These are phyloP conservation scores for Chalciporus piperatus DNA, from an alignment of 768 basidiomycete species.

Conservation along the genomic window DNA sequence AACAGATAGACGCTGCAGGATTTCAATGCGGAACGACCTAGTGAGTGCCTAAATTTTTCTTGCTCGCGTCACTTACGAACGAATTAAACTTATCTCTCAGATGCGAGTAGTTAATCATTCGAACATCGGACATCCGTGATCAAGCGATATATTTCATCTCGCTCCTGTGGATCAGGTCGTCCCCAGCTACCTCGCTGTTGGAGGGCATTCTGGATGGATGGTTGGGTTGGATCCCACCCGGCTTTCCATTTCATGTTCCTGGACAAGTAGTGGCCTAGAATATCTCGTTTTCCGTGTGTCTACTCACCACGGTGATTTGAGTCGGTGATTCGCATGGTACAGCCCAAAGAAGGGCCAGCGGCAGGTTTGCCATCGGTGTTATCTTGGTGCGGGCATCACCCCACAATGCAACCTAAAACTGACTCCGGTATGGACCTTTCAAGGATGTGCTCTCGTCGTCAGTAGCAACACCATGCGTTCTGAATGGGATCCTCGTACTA, in stretches of 20 bases:
- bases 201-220: not conserved
- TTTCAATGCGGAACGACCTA: not conserved
- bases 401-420: slow-evolving; percentile 3
- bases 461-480: slow-evolving; percentile 22
- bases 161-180: slow-evolving; percentile 24
- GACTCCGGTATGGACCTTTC: slow-evolving; percentile 4
- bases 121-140: not conserved
- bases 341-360: not conserved
- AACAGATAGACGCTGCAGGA: too few relatives aligned
- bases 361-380: slow-evolving; percentile 16
- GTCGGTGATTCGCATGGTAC: slow-evolving; percentile 25
- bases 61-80: slow-evolving; percentile 4
- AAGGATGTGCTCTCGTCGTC: slow-evolving; percentile 23
- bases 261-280: slow-evolving; percentile 2
- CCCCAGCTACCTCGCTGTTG: slow-evolving; percentile 1
- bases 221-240: slow-evolving; percentile 10
- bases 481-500: slow-evolving; percentile 24
- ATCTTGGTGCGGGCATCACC: slow-evolving; percentile 3
- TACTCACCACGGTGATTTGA: slow-evolving; percentile 21
- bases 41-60: slow-evolving; percentile 11
- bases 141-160: not conserved
- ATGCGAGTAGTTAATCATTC: slow-evolving; percentile 2
- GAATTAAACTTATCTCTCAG: slow-evolving; percentile 1
- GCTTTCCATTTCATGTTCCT: not conserved
- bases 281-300: slow-evolving; percentile 13